A percentile compares a stretch with the other conserved stretches of the same genome.
Evolutionary conservation across 352 stramenopile genomes (phyloP).

Genomic region (Pythium brassicae): DNA sequence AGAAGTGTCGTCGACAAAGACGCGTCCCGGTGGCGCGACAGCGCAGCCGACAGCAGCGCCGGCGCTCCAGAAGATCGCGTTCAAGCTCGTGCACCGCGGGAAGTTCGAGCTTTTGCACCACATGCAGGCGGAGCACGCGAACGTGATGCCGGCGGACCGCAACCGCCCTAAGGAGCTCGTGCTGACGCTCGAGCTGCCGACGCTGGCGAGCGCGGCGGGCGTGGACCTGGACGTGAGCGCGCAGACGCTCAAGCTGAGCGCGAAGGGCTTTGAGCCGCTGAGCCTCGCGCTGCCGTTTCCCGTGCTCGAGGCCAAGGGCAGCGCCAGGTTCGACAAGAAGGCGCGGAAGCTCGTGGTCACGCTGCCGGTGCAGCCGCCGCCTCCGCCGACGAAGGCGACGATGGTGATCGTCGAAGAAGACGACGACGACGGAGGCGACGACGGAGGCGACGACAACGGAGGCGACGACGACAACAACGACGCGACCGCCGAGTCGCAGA

Average conservation of each 20-base stretch:
- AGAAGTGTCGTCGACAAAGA: slow-evolving; percentile 16
- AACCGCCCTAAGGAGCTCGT: slow-evolving; percentile 62
- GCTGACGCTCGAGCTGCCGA: slow-evolving; percentile 60
- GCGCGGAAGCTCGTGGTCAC: slow-evolving; percentile 67
- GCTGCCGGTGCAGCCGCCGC: slow-evolving; percentile 65
- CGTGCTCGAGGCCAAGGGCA: slow-evolving; percentile 72
- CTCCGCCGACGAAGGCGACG: slow-evolving; percentile 19
- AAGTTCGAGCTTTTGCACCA: slow-evolving; percentile 73
- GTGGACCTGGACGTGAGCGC: slow-evolving; percentile 73
- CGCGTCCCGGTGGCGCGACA: not conserved
- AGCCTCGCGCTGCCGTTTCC: slow-evolving; percentile 64
- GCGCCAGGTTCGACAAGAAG: slow-evolving; percentile 84
- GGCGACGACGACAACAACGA: slow-evolving; percentile 6
- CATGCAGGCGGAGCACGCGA: slow-evolving; percentile 47
- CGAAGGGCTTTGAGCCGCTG: slow-evolving; percentile 46
- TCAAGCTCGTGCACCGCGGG: slow-evolving; percentile 60
- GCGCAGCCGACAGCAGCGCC: not conserved
- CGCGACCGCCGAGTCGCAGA: not conserved
- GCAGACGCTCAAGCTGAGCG: slow-evolving; percentile 28
- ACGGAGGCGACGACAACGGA: slow-evolving; percentile 4
- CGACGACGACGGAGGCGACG: slow-evolving; percentile 24
- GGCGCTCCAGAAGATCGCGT: slow-evolving; percentile 40
- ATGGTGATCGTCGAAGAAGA: slow-evolving; percentile 35
- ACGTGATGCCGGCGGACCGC: slow-evolving; percentile 25
- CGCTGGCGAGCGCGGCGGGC: slow-evolving; percentile 41